Evolutionary conservation across 2,329 filamentous ascomycete genomes (phyloP).

Genomic region (Botryosphaeria dothidea): DNA sequence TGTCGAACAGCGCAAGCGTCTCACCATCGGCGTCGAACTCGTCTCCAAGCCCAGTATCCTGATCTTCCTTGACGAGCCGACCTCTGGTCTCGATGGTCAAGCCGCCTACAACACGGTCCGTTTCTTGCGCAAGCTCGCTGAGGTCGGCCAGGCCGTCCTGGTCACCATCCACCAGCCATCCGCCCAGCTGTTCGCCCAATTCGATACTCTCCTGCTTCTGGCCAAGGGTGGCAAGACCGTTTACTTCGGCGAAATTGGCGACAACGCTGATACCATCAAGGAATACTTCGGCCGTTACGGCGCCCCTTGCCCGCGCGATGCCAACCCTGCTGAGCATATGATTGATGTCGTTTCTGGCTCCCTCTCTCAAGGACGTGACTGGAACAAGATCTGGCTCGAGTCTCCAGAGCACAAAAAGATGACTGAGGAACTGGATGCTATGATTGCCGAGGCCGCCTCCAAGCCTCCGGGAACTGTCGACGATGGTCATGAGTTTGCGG

Average conservation of each 20-base stretch:
- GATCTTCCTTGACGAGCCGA: slow-evolving; percentile 75
- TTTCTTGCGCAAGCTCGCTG: slow-evolving; percentile 70
- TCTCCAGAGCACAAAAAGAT: slow-evolving; percentile 36
- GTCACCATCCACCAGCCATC: slow-evolving; percentile 88
- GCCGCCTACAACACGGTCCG: slow-evolving; percentile 70
- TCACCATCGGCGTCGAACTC: slow-evolving; percentile 61
- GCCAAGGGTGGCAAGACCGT: slow-evolving; percentile 76
- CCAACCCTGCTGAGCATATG: slow-evolving; percentile 70
- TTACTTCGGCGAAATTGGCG: slow-evolving; percentile 79
- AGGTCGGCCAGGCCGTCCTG: slow-evolving; percentile 78
- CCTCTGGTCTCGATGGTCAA: slow-evolving; percentile 70
- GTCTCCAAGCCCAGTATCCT: slow-evolving; percentile 65
- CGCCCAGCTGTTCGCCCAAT: slow-evolving; percentile 77
- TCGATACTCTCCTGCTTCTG: slow-evolving; percentile 75
- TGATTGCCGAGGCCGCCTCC: slow-evolving; percentile 40
- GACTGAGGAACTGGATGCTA: slow-evolving; percentile 37
- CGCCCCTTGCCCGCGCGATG: slow-evolving; percentile 53
- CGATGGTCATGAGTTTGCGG: slow-evolving; percentile 42
- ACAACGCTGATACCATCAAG: slow-evolving; percentile 66
- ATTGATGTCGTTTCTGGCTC: slow-evolving; percentile 61
- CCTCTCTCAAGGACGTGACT: slow-evolving; percentile 30
- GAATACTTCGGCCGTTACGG: slow-evolving; percentile 51
- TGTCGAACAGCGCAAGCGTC: slow-evolving; percentile 63
- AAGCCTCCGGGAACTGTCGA: slow-evolving; percentile 39
- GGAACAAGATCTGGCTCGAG: slow-evolving; percentile 40